phyloP scores from a whole-genome alignment of 306 rosid species.

The Quercus gilva region DNA sequence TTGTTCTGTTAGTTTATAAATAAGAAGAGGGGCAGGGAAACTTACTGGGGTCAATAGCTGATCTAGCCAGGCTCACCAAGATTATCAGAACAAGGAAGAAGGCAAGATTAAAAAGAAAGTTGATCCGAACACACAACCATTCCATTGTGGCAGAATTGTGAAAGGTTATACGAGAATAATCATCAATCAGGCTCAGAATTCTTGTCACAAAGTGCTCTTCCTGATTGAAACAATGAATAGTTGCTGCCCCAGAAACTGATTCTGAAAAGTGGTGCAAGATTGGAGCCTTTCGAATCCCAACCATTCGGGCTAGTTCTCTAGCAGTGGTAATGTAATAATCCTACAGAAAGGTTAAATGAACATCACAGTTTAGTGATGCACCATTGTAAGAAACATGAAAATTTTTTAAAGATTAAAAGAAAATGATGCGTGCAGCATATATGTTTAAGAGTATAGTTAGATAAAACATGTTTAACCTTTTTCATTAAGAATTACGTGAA shows the following conservation, averaged over 20 bases:
- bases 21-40: constrained; percentile 12
- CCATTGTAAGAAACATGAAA: no score
- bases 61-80: constrained; percentile 64
- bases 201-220: constrained; percentile 50
- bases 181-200: constrained; percentile 48
- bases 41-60: constrained; percentile 76
- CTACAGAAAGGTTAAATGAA: no score
- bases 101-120: constrained; percentile 17
- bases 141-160: no score
- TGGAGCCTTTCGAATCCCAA: constrained; percentile 71
- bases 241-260: constrained; percentile 57
- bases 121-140: no score
- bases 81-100: constrained; percentile 63
- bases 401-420: no score
- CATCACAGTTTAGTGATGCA: no score
- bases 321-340: no score
- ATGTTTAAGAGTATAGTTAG: constrained; percentile 66
- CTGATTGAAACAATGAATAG: constrained; percentile 72
- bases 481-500: neutral
- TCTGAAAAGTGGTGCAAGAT: constrained; percentile 84
- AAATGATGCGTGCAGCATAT: constrained; percentile 60
- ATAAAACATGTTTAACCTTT: constrained; percentile 31
- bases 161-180: constrained; percentile 42
- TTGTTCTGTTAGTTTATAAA: neutral
- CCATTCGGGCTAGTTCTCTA: no score